phyloP scores from a whole-genome alignment of 306 rosid genomes.

The Dalbergia cultrata region DNA sequence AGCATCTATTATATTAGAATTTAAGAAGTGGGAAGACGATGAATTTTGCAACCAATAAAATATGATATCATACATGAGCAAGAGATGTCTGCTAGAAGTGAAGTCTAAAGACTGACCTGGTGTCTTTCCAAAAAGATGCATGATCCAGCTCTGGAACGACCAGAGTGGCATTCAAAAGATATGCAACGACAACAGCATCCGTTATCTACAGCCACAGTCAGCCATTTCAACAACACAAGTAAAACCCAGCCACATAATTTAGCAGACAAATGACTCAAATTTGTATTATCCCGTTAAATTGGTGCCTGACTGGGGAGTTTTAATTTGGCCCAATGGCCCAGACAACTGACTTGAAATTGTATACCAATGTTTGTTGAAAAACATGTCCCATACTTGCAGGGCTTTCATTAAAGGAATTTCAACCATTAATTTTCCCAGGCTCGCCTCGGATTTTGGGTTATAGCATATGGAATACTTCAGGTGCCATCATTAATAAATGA shows the following conservation, averaged over 20 bases:
- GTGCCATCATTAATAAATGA: no score
- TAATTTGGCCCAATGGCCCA: neutral
- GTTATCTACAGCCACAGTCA: constrained; percentile 70
- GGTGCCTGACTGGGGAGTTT: neutral
- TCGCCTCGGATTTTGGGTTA: no score
- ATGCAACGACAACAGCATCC: constrained; percentile 95
- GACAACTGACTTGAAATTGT: neutral
- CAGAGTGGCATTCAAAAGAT: constrained; percentile 87
- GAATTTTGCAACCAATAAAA: constrained; percentile 20
- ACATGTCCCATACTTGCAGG: no score
- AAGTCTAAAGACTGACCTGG: constrained; percentile 59
- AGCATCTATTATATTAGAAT: constrained; percentile 12
- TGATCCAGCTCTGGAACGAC: constrained; percentile 93
- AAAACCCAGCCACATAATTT: constrained; percentile 15
- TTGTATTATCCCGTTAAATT: neutral
- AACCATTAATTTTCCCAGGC: no score
- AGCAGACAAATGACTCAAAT: constrained; percentile 5
- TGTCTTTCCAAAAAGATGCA: constrained; percentile 89
- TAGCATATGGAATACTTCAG: no score
- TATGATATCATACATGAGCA: neutral
- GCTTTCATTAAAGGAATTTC: no score
- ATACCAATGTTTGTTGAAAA: neutral
- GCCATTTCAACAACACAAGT: constrained; percentile 21
- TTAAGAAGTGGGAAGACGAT: constrained; percentile 18
- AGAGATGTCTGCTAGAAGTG: constrained; percentile 1